Evolutionary conservation across 106 monocot genomes (phyloP).

Genomic region (Amphibolis antarctica): DNA sequence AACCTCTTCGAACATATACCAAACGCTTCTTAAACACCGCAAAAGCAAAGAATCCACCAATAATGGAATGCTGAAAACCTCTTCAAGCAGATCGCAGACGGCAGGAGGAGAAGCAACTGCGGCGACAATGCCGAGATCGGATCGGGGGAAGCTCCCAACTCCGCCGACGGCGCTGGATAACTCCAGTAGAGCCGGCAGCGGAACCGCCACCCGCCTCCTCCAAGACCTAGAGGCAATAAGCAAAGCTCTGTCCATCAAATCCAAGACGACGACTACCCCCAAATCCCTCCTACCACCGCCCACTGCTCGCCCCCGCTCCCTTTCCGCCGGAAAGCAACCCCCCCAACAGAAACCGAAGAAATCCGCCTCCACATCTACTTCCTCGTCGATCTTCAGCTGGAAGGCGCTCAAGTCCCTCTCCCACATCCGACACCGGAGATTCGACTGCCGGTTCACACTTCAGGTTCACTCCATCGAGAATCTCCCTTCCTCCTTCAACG

Average conservation of each 20-base stretch:
- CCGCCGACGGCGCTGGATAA: constrained; percentile 6
- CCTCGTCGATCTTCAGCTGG: constrained; percentile 49
- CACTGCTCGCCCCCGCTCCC: constrained; percentile 11
- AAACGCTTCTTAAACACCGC: too few relatives aligned
- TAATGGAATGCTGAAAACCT: too few relatives aligned
- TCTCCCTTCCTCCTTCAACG: constrained; percentile 39
- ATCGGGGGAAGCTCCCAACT: background rate
- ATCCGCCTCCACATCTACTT: constrained; percentile 5
- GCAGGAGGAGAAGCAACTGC: too few relatives aligned
- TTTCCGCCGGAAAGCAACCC: constrained; percentile 19
- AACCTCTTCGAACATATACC: too few relatives aligned
- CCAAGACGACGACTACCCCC: constrained; percentile 12
- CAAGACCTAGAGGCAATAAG: constrained; percentile 64
- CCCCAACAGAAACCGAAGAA: background rate
- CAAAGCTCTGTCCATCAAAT: constrained; percentile 50
- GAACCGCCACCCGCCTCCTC: constrained; percentile 35
- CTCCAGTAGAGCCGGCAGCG: constrained; percentile 9
- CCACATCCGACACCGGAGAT: constrained; percentile 55
- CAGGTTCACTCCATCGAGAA: constrained; percentile 56
- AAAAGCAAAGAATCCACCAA: too few relatives aligned
- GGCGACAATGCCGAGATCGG: background rate
- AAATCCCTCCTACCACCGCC: constrained; percentile 13
- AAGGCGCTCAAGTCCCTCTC: constrained; percentile 63
- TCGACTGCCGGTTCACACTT: constrained; percentile 73
- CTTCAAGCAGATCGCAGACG: too few relatives aligned